These are phyloP conservation scores for Beauveria sp. DNA, from an alignment of 2,329 filamentous ascomycete genomes.

Conservation along the genomic window DNA sequence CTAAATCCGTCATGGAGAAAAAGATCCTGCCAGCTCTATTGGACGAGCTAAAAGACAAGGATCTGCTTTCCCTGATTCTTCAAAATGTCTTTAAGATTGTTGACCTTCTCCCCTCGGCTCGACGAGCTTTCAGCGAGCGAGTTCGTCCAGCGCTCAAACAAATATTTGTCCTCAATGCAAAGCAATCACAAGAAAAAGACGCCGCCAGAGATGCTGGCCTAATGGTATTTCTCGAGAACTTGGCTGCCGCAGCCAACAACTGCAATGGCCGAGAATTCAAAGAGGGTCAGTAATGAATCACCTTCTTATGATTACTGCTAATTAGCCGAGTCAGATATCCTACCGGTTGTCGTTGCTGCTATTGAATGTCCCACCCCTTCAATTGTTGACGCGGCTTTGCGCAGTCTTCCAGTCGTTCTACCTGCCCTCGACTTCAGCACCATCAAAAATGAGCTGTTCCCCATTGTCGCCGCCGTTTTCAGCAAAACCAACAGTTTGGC, in stretches of 20 bases:
- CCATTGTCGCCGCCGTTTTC: conserved; percentile 83
- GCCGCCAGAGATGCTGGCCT: conserved; percentile 78
- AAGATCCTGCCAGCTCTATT: conserved; percentile 84
- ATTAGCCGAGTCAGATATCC: conserved; percentile 53
- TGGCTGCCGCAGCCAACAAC: conserved; percentile 67
- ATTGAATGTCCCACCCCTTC: conserved; percentile 86
- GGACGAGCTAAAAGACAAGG: conserved; percentile 89
- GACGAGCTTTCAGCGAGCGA: conserved; percentile 73
- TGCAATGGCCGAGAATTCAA: conserved; percentile 90
- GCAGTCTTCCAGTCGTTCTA: conserved; percentile 70
- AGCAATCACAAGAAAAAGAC: conserved; percentile 63
- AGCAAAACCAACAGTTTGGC: conserved; percentile 86
- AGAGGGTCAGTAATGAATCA: conserved; percentile 55
- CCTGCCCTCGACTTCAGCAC: conserved; percentile 91
- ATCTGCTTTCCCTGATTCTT: conserved; percentile 75
- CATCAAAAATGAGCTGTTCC: conserved; percentile 94
- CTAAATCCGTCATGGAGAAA: conserved; percentile 87
- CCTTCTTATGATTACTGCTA: neutral
- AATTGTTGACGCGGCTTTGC: conserved; percentile 77
- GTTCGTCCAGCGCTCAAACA: conserved; percentile 80
- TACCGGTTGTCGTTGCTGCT: conserved; percentile 76
- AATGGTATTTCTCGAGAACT: conserved; percentile 84
- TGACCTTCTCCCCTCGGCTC: conserved; percentile 66
- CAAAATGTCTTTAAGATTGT: conserved; percentile 92
- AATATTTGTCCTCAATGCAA: conserved; percentile 62